Conservation (phyloP, 169 alveolate species). For the Cryptosporidium baileyi region DNA sequence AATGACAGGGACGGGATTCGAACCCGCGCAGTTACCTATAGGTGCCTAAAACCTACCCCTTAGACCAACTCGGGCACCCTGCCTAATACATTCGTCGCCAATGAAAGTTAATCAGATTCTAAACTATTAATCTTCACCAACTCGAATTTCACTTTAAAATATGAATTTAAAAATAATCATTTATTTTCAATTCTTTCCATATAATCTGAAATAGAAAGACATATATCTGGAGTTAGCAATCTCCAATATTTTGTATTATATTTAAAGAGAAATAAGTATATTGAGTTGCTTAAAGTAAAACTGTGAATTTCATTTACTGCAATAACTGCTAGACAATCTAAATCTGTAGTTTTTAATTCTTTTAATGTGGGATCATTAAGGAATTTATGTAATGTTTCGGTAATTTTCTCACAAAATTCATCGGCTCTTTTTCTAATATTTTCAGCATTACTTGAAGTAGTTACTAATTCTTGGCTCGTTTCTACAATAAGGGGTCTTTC, state of each 20-base stretch:
- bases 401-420: background rate
- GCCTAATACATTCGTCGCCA: background rate
- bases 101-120: background rate
- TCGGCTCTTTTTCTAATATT: background rate
- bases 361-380: background rate
- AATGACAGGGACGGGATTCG: slow-evolving; percentile 74
- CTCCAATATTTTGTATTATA: slow-evolving; percentile 32
- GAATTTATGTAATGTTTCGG: background rate
- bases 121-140: background rate
- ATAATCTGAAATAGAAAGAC: background rate
- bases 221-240: slow-evolving; percentile 14
- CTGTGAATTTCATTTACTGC: slow-evolving; percentile 3
- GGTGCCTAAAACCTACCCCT: slow-evolving; percentile 73
- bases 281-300: slow-evolving; percentile 19
- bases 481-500: slow-evolving; percentile 17
- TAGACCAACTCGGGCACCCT: slow-evolving; percentile 74
- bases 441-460: background rate
- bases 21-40: slow-evolving; percentile 73
- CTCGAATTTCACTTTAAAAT: background rate
- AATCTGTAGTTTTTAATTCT: background rate
- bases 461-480: background rate
- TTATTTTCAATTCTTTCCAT: too few relatives aligned
- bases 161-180: too few relatives aligned
- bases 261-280: slow-evolving; percentile 9
- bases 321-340: slow-evolving; percentile 35